Evolutionary conservation across 2,329 filamentous ascomycete genomes (phyloP), one percentile per base, ranked within the genome.

Genomic region (Colletotrichum nymphaeae): DNA sequence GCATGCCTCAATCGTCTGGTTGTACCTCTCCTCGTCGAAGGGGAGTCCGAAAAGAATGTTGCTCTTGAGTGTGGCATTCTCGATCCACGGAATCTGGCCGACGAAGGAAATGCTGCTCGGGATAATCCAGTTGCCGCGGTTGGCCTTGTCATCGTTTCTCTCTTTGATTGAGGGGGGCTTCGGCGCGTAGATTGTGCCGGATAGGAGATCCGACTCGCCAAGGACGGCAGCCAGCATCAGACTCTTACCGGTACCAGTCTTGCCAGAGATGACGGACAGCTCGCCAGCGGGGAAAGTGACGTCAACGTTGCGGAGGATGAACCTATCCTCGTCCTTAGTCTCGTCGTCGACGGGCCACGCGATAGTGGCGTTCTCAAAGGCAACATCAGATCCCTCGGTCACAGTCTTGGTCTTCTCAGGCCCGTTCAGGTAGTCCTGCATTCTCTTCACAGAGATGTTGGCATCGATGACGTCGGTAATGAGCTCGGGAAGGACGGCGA

Each of bases 51-150:
- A 97, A 0, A 94, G 81, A 63, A 97, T 93, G 76, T 97, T 97
- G 57, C 95, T 91, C 69, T 89, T 91, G 74, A 97, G 91, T 6
- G 91, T 93, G 1, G 92, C 93, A 77, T 95, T 96, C 78, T 96
- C 94, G 62, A 97, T 94, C 94, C 94, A 97, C 0, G 94, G 94
- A 8, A 93, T 94, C 79, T 95, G 93, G 1, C 92, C 90, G 42
- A 95, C 93, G 76, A 92, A 96, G 0, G 94, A 94, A 60, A 95
- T 88, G 1, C 92, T 89, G 3, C 88, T 88, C 8, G 91, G 88
- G 19, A 95, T 87, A 57, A 93, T 91, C 93, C 93, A 95, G 76
- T 94, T 88, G 37, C 81, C 85, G 58, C 79, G 84, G 60, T 89
- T 92, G 2, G 93, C 93, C 74, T 91, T 88, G 65, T 83, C 80